Base-by-base conservation (phyloP, 1,139 yeast species). In the Blastobotrys persicus region DNA sequence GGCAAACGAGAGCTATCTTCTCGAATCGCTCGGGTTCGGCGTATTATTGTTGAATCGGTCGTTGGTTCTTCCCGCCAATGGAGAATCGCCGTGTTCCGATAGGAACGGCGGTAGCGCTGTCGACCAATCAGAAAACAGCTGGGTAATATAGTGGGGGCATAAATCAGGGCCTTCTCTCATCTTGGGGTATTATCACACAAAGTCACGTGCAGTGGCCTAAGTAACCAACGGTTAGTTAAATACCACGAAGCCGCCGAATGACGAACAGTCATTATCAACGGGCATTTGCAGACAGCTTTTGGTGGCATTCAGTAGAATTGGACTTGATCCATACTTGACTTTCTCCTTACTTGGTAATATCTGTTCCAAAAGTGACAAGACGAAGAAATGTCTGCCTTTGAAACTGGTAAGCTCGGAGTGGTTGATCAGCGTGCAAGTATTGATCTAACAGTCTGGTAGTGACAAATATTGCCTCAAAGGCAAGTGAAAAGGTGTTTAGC, bases 401-500 rank as follows among this genome's bases (percentile, higher is more conserved):
- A 5, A 23, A 23, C 9, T 9, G 28, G 28, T 23, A 23, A 23
- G 28, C 28, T 5, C 5, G 9, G 5, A 23, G 5, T 23, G 28
- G 28, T 9, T 23, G 28, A 23, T 23, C 9, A 6, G 28, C 9
- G 5, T 23, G 28, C n/a, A n/a, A 20, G 4, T n/a, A 33, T 26
- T 19, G 37, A 31, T n/a, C 18, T 9, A 34, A 20, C 31, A n/a
- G n/a, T 23, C 28, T 23, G 28, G 9, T 45, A 61, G 66, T 61
- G 23, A 60, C 64, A 28, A 49, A 55, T 49, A 56, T 69, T 33
- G 63, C 67, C 18, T 55, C 56, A 28, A 50, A 55, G 42, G 61
- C 65, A 23, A 66, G 64, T 26, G 76, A 75, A 26, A 55, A 64
- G 32, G 67, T 73, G 33, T 77, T 70, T 58, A 65, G 71, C 26